A percentile compares a stretch with the other conserved stretches of the same genome.
phyloP scores from a whole-genome alignment of 768 basidiomycete species.

The Mycena vitilis region DNA sequence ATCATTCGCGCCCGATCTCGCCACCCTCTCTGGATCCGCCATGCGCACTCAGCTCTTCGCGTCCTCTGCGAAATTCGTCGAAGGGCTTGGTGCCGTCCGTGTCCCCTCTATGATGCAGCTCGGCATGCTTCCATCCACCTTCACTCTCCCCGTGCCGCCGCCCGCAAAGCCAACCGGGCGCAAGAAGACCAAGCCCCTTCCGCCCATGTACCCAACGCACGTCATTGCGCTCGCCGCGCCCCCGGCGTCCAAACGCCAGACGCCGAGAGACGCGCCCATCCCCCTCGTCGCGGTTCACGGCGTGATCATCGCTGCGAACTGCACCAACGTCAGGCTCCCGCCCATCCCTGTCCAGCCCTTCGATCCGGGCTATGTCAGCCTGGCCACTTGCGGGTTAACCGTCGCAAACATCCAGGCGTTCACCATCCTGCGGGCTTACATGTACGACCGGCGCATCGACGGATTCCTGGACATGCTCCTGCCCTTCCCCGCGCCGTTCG shows the following conservation, averaged over 20 bases:
- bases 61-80: not conserved
- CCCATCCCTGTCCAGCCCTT: not conserved
- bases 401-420: conserved; percentile 61
- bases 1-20: conserved; percentile 55
- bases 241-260: not conserved
- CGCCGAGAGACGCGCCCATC: conserved; percentile 1
- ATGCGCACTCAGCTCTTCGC: conserved; percentile 46
- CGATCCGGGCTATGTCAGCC: conserved; percentile 36
- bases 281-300: conserved; percentile 52
- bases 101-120: not conserved
- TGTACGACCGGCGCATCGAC: conserved; percentile 59
- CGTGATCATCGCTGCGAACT: conserved; percentile 51
- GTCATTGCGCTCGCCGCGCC: conserved; percentile 15
- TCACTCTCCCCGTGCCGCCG: not conserved
- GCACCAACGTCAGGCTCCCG: conserved; percentile 45
- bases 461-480: conserved; percentile 20
- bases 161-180: not conserved
- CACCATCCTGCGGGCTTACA: conserved; percentile 54
- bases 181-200: not conserved
- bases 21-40: conserved; percentile 54
- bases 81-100: conserved; percentile 12
- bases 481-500: conserved; percentile 10
- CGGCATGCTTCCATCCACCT: not conserved
- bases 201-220: conserved; percentile 18
- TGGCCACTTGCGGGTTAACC: conserved; percentile 59